Evolutionary conservation across 2,329 filamentous ascomycete genomes (phyloP).

Genomic region (Scortechinia acanthostroma): DNA sequence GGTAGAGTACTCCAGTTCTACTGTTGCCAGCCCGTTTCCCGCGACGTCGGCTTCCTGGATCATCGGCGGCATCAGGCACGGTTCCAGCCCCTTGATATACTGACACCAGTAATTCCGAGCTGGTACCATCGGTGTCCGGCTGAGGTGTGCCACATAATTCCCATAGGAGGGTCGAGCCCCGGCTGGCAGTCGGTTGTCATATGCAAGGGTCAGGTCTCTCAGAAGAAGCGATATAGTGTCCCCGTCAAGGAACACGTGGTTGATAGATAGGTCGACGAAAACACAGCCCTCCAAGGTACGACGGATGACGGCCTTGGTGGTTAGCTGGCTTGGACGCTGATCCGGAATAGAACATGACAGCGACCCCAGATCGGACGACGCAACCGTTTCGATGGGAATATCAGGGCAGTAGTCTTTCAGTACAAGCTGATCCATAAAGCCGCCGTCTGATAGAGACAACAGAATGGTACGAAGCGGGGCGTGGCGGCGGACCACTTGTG

Average conservation of each 20-base stretch:
- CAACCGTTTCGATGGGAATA: background rate
- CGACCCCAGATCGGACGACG: background rate
- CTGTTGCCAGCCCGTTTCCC: no score
- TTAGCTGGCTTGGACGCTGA: background rate
- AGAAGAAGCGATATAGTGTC: background rate
- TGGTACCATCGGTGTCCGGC: no score
- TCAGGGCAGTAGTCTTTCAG: background rate
- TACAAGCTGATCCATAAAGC: background rate
- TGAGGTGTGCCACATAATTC: no score
- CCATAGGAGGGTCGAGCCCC: no score
- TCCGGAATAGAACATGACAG: background rate
- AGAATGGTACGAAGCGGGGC: background rate
- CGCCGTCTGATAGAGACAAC: background rate
- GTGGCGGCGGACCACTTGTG: background rate
- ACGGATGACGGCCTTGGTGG: background rate
- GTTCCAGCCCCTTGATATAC: no score
- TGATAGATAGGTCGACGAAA: background rate
- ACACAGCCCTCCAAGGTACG: no score
- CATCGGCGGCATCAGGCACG: no score
- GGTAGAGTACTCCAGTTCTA: no score
- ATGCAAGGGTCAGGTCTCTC: background rate
- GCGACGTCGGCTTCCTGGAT: no score
- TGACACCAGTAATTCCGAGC: no score
- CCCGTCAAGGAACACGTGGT: background rate
- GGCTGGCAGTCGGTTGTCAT: no score